Base-by-base conservation (phyloP, 768 basidiomycete genomes). In the Lenzites betulinus region DNA sequence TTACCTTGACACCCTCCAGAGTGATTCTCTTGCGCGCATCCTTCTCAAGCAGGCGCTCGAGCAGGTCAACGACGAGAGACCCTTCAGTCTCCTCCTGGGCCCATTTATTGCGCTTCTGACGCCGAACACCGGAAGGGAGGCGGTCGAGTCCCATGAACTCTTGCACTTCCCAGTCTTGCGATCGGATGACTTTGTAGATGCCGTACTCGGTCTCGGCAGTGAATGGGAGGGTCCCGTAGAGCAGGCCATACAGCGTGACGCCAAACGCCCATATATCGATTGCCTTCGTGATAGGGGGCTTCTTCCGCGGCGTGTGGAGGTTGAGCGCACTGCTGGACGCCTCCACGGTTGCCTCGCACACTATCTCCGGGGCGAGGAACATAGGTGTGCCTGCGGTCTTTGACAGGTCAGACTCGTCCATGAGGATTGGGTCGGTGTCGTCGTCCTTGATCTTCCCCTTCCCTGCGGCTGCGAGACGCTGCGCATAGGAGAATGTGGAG, bases 201-300 rank as follows among this genome's bases (percentile, higher is more conserved):
- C 81, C 81, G 72, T 84, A 97, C 74, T 95, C 92, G 44, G 79
- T 83, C 28, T 66, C 67, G 1, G 82, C 82, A 30, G 78, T 76
- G 74, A 95, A 98, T 1, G 96, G 96, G 1, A 89, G 84, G 57
- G 77, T 78, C 11, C 94, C 97, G 65, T 96, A 98, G 1, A 98
- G 81, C 47, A 98, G 83, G 70, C 95, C 96, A 75, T 93, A 98
- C 5, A 98, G 79, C 2, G 97, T 99, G 30, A 98, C 90, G 23
- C 97, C 97, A 2, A 99, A 82, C 0, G 97, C 96, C 97, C 97
- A 99, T 35, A 99, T 85, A 69, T 99, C 97, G 70, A 98, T 96
- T 3, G 93, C 88, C 72, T 95, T 93, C 41, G 93, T 93, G 52
- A 97, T 89, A 3, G 83, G 81, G 6, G 81, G 85, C 23, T 77